Percentiles rank a stretch among this genome's conserved stretches.
Evolutionary conservation across 176 grass and related monocot genomes (phyloP).

Genomic region (Eragrostis curvula): DNA sequence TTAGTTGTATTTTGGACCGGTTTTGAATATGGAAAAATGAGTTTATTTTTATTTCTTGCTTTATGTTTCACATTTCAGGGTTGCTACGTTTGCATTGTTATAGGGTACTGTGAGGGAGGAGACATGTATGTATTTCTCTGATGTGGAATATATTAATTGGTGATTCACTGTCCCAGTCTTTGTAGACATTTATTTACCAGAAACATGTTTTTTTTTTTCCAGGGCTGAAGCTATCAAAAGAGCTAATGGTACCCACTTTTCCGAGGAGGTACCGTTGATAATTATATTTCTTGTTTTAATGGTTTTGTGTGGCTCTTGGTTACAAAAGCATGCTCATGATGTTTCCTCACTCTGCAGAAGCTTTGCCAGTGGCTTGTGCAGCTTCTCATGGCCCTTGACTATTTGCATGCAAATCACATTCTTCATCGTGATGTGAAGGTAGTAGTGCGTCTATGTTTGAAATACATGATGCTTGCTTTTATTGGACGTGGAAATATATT

Average conservation of each 20-base stretch:
- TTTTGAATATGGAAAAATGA: background rate
- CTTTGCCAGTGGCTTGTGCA: conserved; percentile 92
- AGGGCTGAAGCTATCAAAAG: conserved; percentile 90
- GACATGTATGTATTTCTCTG: conserved; percentile 82
- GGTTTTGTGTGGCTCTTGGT: background rate
- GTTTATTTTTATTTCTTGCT: conserved; percentile 15
- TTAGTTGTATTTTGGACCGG: background rate
- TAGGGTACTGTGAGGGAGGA: conserved; percentile 87
- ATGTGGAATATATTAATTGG: conserved; percentile 18
- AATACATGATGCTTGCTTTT: background rate
- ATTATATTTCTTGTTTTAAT: background rate
- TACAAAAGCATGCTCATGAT: conserved; percentile 4
- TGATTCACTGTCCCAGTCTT: background rate
- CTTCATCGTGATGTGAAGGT: conserved; percentile 98
- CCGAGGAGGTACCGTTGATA: conserved; percentile 65
- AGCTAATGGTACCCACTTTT: conserved; percentile 59
- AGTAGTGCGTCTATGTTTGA: conserved; percentile 18
- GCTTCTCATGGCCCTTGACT: conserved; percentile 89
- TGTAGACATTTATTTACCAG: background rate
- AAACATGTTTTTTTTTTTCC: conserved; percentile 4
- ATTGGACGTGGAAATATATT: background rate
- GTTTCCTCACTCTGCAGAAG: conserved; percentile 48
- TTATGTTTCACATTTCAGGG: conserved; percentile 57
- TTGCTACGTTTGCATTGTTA: conserved; percentile 87
- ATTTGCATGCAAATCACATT: conserved; percentile 91